Conservation (phyloP, 306 rosid species). For the Oxytropis ochrocephala region DNA sequence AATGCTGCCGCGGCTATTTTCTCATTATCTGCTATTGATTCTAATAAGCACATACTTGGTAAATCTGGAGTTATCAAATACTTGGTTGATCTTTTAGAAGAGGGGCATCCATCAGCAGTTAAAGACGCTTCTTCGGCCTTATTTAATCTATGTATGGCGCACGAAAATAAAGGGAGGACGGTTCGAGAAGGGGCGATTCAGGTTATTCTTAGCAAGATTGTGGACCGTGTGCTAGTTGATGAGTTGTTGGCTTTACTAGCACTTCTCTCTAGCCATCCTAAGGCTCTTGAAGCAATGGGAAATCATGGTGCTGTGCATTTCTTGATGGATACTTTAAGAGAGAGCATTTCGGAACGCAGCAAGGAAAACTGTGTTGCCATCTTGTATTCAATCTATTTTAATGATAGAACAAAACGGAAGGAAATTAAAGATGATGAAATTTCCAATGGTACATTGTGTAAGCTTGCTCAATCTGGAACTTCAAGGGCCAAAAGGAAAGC, state of each 20-base stretch:
- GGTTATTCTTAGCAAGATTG: conserved; percentile 48
- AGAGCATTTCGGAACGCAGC: conserved; percentile 36
- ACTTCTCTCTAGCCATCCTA: conserved; percentile 47
- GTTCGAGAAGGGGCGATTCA: conserved; percentile 46
- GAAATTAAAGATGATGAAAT: conserved; percentile 64
- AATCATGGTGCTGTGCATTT: conserved; percentile 44
- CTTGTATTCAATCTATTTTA: conserved; percentile 36
- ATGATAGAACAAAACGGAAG: conserved; percentile 42
- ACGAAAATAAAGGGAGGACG: conserved; percentile 53
- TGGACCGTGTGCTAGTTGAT: conserved; percentile 40
- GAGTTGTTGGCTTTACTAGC: conserved; percentile 60
- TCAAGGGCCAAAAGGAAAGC: conserved; percentile 77
- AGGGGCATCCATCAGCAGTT: conserved; percentile 45
- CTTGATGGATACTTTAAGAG: conserved; percentile 41
- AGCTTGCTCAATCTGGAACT: conserved; percentile 56
- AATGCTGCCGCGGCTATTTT: conserved; percentile 87
- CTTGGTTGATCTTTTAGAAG: conserved; percentile 58
- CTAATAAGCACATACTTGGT: conserved; percentile 57
- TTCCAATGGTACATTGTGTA: conserved; percentile 36
- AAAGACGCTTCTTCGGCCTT: conserved; percentile 68
- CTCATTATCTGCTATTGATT: conserved; percentile 49
- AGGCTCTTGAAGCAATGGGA: conserved; percentile 54
- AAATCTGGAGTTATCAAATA: conserved; percentile 48
- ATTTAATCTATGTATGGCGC: conserved; percentile 47
- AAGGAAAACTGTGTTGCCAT: conserved; percentile 68